phyloP scores from a whole-genome alignment of 306 rosid genomes.

The Fragaria vesca region DNA sequence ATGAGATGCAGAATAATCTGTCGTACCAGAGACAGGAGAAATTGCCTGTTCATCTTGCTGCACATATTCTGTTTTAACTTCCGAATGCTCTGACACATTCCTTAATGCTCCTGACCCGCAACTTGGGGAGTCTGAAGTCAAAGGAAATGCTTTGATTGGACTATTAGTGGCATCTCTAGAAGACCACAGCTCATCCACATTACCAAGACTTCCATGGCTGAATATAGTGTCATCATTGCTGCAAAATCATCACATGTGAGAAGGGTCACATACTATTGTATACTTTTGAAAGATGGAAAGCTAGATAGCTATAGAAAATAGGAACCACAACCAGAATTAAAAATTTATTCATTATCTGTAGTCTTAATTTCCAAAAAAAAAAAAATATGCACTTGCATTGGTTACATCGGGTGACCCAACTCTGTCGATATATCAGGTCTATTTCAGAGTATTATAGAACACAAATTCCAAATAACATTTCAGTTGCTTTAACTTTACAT shows the following conservation, averaged over 20 bases:
- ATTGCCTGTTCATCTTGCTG: conserved; percentile 42
- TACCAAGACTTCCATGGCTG: conserved; percentile 59
- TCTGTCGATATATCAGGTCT: background rate
- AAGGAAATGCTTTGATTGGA: conserved; percentile 41
- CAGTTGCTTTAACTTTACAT: background rate
- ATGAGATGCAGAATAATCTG: conserved; percentile 35
- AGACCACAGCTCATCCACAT: conserved; percentile 69
- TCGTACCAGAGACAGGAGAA: conserved; percentile 38
- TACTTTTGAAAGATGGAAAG: conserved; percentile 3
- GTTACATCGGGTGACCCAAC: background rate
- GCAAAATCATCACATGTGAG: conserved; percentile 81
- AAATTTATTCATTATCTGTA: conserved; percentile 5
- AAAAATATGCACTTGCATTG: conserved; percentile 1
- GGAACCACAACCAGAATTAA: conserved; percentile 1
- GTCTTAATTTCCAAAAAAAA: background rate
- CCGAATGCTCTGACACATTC: conserved; percentile 39
- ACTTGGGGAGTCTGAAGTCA: conserved; percentile 38
- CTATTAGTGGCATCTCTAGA: conserved; percentile 48
- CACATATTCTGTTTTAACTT: conserved; percentile 49
- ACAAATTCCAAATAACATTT: background rate
- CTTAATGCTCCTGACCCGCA: conserved; percentile 31
- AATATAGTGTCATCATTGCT: conserved; percentile 79
- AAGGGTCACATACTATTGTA: conserved; percentile 45
- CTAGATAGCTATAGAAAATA: background rate
- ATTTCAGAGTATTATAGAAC: background rate